phyloP scores from a whole-genome alignment of 108 stramenopile genomes.

The Skeletonema menzelii region DNA sequence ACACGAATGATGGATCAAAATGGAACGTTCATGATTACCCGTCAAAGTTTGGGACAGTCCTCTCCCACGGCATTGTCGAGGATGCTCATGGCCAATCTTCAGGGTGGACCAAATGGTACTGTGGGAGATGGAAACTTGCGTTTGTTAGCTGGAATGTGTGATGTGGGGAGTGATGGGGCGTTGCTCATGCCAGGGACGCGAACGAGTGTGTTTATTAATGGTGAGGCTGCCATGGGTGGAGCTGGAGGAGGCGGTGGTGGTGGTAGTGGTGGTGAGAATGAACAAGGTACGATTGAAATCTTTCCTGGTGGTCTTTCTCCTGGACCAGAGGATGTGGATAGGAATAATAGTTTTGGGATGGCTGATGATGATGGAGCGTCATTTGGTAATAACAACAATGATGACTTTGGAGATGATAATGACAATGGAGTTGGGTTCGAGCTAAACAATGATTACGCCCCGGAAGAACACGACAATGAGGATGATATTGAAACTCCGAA shows the following conservation, averaged over 20 bases:
- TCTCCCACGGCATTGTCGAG: slow-evolving; percentile 24
- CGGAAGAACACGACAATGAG: slow-evolving; percentile 15
- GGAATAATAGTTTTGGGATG: slow-evolving; percentile 2
- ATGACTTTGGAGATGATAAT: slow-evolving; percentile 12
- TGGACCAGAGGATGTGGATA: not conserved
- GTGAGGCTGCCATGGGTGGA: slow-evolving; percentile 4
- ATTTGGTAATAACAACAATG: slow-evolving; percentile 26
- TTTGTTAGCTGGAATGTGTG: slow-evolving; percentile 33
- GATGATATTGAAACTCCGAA: slow-evolving; percentile 24
- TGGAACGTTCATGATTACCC: slow-evolving; percentile 29
- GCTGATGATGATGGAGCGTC: slow-evolving; percentile 36
- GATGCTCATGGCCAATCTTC: slow-evolving; percentile 32
- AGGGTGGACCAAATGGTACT: slow-evolving; percentile 11
- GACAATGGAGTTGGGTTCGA: slow-evolving; percentile 27
- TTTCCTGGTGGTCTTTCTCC: slow-evolving; percentile 36
- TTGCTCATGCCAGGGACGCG: slow-evolving; percentile 58
- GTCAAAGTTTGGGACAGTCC: slow-evolving; percentile 18
- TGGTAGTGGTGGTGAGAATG: slow-evolving; percentile 2
- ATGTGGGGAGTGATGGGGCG: slow-evolving; percentile 57
- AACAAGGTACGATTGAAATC: slow-evolving; percentile 22
- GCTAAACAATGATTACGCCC: slow-evolving; percentile 27
- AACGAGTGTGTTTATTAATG: slow-evolving; percentile 13
- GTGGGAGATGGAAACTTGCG: slow-evolving; percentile 24
- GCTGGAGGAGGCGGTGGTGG: slow-evolving; percentile 2
- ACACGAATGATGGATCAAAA: slow-evolving; percentile 19